These are phyloP conservation scores for Kluyveromyces aestuarii DNA, from an alignment of 805 yeast genomes.

Conservation along the genomic window DNA sequence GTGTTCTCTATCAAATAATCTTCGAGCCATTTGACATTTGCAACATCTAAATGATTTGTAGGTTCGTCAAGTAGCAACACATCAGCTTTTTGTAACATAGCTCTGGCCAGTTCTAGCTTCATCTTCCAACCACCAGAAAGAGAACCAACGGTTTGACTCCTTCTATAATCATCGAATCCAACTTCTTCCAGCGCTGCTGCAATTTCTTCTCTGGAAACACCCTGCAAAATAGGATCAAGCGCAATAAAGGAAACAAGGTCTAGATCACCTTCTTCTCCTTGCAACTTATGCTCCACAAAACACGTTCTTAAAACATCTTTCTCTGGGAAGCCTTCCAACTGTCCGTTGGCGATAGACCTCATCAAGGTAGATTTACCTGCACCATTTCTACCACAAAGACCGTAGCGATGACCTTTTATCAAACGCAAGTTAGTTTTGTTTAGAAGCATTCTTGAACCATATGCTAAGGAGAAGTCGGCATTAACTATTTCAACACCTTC, in stretches of 20 bases:
- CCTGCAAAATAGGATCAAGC: conserved; percentile 69
- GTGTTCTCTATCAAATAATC: conserved; percentile 76
- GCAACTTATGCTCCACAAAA: conserved; percentile 94
- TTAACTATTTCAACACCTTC: conserved; percentile 90
- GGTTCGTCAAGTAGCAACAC: conserved; percentile 94
- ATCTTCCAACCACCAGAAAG: conserved; percentile 99
- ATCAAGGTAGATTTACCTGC: conserved; percentile 96
- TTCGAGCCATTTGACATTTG: conserved; percentile 88
- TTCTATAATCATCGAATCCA: conserved; percentile 87
- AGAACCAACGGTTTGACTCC: conserved; percentile 86
- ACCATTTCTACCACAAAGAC: conserved; percentile 97
- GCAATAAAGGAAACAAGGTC: conserved; percentile 84
- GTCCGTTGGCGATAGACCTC: conserved; percentile 96
- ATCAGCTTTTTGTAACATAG: conserved; percentile 96
- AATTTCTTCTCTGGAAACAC: conserved; percentile 60
- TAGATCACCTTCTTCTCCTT: conserved; percentile 89
- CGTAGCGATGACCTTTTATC: conserved; percentile 92
- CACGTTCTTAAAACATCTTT: conserved; percentile 81
- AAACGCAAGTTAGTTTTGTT: conserved; percentile 86
- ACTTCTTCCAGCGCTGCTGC: conserved; percentile 69
- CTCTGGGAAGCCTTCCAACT: conserved; percentile 94
- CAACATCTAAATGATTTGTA: conserved; percentile 94
- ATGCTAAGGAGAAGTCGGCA: conserved; percentile 90
- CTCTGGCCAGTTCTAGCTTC: conserved; percentile 98
- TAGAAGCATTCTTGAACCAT: conserved; percentile 93